phyloP scores from a whole-genome alignment of 371 early-diverging fungal species.

The Apophysomyces variabilis region DNA sequence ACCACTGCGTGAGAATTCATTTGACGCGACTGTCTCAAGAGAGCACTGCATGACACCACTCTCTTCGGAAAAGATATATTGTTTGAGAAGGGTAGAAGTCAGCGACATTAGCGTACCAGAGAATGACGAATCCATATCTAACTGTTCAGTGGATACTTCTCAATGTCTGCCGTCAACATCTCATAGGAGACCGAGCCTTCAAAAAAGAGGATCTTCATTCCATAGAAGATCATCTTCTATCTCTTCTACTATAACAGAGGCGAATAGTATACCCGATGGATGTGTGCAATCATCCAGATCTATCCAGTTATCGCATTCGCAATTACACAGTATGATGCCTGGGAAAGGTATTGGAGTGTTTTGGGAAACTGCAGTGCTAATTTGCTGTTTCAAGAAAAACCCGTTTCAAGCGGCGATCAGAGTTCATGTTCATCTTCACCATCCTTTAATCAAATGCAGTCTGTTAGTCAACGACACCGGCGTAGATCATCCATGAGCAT shows the following conservation, averaged over 20 bases:
- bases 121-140: background rate
- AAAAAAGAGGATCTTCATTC: constrained; percentile 17
- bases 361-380: constrained; percentile 2
- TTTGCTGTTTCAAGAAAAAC: constrained; percentile 1
- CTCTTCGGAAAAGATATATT: constrained; percentile 8
- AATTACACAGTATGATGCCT: constrained; percentile 2
- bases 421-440: constrained; percentile 10
- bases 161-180: background rate
- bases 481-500: constrained; percentile 42
- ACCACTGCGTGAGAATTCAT: constrained; percentile 2
- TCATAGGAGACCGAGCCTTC: background rate
- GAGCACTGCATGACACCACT: constrained; percentile 1
- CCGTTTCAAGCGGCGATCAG: constrained; percentile 7
- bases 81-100: background rate
- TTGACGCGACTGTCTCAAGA: background rate
- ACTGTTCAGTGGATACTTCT: background rate
- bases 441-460: constrained; percentile 1
- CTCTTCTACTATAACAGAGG: constrained; percentile 34
- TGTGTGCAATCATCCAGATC: constrained; percentile 25
- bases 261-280: constrained; percentile 32
- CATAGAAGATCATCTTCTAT: constrained; percentile 33
- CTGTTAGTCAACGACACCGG: constrained; percentile 2
- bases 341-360: constrained; percentile 13
- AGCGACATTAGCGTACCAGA: background rate
- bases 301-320: constrained; percentile 26